phyloP scores from a whole-genome alignment of 805 yeast genomes.

The Metschnikowia sp. region DNA sequence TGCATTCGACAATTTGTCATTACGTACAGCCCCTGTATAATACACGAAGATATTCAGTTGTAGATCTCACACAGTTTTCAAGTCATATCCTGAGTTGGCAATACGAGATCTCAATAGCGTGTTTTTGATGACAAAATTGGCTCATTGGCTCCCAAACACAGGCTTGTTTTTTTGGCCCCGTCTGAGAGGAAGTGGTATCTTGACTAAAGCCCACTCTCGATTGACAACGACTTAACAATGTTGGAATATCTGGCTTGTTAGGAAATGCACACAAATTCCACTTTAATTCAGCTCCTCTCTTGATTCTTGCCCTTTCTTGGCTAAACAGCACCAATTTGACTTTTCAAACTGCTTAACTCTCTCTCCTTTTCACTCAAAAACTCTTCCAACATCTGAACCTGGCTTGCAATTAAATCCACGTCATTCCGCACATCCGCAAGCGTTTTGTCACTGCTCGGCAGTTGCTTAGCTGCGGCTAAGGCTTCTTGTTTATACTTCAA shows the following conservation, averaged over 20 bases:
- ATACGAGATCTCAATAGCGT: too few species aligned
- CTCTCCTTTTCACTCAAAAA: conserved; percentile 58
- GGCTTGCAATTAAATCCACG: conserved; percentile 68
- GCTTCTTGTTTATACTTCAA: conserved; percentile 71
- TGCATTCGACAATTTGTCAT: neutral
- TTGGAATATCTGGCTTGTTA: too few species aligned
- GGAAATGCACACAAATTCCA: neutral
- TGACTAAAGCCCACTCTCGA: too few species aligned
- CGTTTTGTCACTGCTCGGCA: conserved; percentile 25
- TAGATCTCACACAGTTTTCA: too few species aligned
- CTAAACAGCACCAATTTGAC: conserved; percentile 9
- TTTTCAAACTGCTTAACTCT: conserved; percentile 44
- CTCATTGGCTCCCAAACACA: too few species aligned
- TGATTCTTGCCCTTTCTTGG: neutral
- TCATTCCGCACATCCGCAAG: conserved; percentile 56
- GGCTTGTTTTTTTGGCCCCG: too few species aligned
- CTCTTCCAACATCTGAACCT: conserved; percentile 67
- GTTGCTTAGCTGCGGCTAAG: conserved; percentile 27
- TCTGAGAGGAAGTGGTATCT: too few species aligned
- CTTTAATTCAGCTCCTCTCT: neutral
- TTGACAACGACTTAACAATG: too few species aligned
- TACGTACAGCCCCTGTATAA: conserved; percentile 5
- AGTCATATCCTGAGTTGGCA: too few species aligned
- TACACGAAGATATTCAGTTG: neutral
- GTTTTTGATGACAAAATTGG: too few species aligned